Evolutionary conservation across 2,329 filamentous ascomycete species (phyloP), one percentile per base, ranked within the genome.

Genomic region (Talaromyces sp.): DNA sequence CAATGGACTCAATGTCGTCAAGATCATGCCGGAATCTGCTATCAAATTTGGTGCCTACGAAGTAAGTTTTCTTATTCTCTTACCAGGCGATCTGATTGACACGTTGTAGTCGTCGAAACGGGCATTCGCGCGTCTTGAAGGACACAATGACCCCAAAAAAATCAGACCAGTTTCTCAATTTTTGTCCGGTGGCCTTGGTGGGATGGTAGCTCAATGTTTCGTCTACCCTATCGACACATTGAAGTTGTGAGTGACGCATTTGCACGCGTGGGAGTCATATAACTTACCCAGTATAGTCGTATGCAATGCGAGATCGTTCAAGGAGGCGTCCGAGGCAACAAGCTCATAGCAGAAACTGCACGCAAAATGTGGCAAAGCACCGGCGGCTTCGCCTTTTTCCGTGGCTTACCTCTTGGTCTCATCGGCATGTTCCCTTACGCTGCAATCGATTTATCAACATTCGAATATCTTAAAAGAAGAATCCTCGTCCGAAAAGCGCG

Each of bases 21-120:
- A 99, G 77, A 95, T 99, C 65, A 96, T 98, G 92, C 95, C 95
- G 0, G 95, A 99, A 79, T 97, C 93, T 31, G 93, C 95, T 28
- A 96, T 99, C 73, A 96, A 97, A 77, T 99, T 99, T 75, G 95
- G 95, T 64, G 93, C 93, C 21, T 99, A 97, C 73, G 95, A 99
- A 80, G 85, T 85, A 74, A 70, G 77, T 60, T 59, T 12, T 28
- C 25, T 1, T 16, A 3, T 35, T 18, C 7, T 35, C 9, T 35
- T 39, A 18, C 2, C 9, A 2, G 14, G 64, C 65, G 14, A 31
- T 6, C 46, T 25, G 46, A 31, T 46, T 14, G 18, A 31, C n/a
- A 37, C 33, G 8, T 37, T 23, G 23, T 59, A 87, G 85, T 92
- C 92, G 58, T 89, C 92, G 8, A 99, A 98, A 81, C 88, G 92